Base-by-base conservation (phyloP, 2,329 filamentous ascomycete genomes). In the Esteya vermicola region DNA sequence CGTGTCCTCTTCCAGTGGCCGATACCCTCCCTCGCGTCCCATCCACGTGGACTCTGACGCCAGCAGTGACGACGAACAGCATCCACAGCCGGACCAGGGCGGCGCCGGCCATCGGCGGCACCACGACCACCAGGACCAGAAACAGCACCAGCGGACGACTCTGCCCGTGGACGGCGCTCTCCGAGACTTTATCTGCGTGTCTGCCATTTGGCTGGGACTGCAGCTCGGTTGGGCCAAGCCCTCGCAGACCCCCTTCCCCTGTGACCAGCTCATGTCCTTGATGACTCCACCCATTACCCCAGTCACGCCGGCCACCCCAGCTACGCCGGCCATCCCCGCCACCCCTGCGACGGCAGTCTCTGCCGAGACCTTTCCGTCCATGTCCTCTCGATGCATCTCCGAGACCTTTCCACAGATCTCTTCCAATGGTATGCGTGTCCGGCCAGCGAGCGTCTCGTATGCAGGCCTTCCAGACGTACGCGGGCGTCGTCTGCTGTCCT, bases 201-300 rank as follows among this genome's bases (percentile, higher is more conserved):
- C 68, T 4, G 64, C 64, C 3, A 54, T 70, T 33, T 73, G 67
- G 67, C 60, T 73, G 8, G 59, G 64, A 5, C 54, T 72, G 18
- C 61, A 62, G 9, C 57, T 63, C 43, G 64, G 65, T 9, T 65
- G 54, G 52, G 33, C 38, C 4, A 32, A 40, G 33, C n/a, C n/a
- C n/a, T n/a, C n/a, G n/a, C n/a, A n/a, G n/a, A 13, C 25, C 13
- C 6, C 7, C 19, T 21, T 21, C 9, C 9, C 14, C 6, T n/a
- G 13, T 5, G 19, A 18, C 4, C 13, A 16, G 12, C 30, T 31
- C 27, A 16, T 21, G 5, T 19, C 36, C 26, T n/a, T 12, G 13
- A 38, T 20, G 19, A 25, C 21, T 2, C n/a, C n/a, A n/a, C n/a
- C n/a, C n/a, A n/a, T n/a, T n/a, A n/a, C n/a, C n/a, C n/a, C n/a